Percentiles rank a stretch among this genome's conserved stretches.
These are phyloP conservation scores for Kodamaea lidongshanica DNA, from an alignment of 805 yeast species.

Conservation along the genomic window DNA sequence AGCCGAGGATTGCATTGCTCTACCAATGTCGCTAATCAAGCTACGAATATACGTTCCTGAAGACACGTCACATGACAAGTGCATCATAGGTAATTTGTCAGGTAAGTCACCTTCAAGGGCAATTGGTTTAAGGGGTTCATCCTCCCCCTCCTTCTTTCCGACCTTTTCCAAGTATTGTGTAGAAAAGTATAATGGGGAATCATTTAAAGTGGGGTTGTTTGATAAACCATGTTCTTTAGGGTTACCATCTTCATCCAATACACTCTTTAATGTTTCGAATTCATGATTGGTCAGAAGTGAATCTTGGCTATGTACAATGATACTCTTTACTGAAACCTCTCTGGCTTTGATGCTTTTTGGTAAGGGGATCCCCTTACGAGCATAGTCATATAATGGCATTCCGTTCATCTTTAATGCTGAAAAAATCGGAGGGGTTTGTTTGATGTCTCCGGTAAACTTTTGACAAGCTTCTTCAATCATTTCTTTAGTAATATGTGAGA, in stretches of 20 bases:
- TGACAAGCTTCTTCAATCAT: constrained; percentile 43
- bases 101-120: constrained; percentile 33
- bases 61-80: constrained; percentile 72
- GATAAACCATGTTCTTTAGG: constrained; percentile 41
- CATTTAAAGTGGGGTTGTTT: constrained; percentile 52
- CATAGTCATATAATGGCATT: constrained; percentile 88
- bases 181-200: constrained; percentile 56
- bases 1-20: constrained; percentile 71
- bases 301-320: constrained; percentile 49
- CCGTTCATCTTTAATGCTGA: constrained; percentile 95
- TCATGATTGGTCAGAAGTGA: constrained; percentile 51
- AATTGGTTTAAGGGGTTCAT: constrained; percentile 33
- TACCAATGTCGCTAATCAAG: constrained; percentile 80
- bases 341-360: constrained; percentile 81
- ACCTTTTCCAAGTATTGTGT: constrained; percentile 44
- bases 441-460: constrained; percentile 72
- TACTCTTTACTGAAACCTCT: constrained; percentile 52
- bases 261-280: constrained; percentile 40
- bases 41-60: constrained; percentile 96
- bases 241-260: constrained; percentile 43
- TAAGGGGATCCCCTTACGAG: constrained; percentile 77
- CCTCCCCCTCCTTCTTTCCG: constrained; percentile 34
- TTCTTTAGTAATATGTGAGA: constrained; percentile 51
- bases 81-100: constrained; percentile 60
- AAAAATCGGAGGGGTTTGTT: constrained; percentile 91